Evolutionary conservation across 2,329 filamentous ascomycete genomes (phyloP).

Genomic region (Colletotrichum sp.): DNA sequence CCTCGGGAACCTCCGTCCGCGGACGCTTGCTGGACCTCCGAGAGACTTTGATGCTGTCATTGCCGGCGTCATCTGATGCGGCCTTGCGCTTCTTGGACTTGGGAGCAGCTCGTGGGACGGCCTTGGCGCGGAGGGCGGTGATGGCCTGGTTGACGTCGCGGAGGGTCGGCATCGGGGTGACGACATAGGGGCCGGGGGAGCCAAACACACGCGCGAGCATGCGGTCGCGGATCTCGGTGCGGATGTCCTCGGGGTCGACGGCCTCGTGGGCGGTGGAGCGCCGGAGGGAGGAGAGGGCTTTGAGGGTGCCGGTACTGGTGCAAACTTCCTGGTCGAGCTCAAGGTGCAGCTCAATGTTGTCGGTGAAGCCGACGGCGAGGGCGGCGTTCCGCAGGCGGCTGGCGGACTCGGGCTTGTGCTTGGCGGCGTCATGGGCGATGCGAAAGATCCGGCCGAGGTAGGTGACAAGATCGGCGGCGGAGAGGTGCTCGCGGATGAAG

Average conservation of each 20-base stretch:
- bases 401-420: background rate
- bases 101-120: background rate
- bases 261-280: background rate
- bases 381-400: background rate
- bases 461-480: background rate
- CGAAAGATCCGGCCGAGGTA: background rate
- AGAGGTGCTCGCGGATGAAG: background rate
- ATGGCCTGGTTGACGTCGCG: background rate
- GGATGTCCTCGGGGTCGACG: background rate
- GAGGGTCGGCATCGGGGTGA: background rate
- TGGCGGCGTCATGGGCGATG: background rate
- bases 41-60: no score
- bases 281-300: background rate
- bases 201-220: background rate
- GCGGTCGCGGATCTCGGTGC: background rate
- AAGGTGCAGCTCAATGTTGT: background rate
- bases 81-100: background rate
- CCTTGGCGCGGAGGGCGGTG: background rate
- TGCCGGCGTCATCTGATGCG: background rate
- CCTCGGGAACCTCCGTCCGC: no score
- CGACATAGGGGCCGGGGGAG: background rate
- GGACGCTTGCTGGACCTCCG: no score
- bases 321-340: background rate
- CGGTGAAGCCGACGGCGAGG: background rate
- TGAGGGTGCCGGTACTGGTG: background rate